Conservation (phyloP, 176 grass and related monocot genomes). For the Panicum miliaceum region DNA sequence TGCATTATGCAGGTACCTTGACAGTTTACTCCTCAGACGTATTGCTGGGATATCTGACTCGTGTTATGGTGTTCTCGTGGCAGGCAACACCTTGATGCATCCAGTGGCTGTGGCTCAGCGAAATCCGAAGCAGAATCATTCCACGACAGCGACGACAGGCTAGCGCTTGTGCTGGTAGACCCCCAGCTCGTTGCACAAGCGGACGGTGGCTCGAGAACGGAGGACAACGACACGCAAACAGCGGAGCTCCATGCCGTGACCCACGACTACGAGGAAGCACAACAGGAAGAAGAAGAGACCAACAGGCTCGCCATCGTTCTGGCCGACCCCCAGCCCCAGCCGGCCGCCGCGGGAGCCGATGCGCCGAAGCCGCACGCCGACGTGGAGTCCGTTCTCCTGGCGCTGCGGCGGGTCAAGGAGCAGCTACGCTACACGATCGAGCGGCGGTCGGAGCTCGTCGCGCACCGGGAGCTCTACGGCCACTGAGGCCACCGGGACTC, state of each 20-base stretch:
- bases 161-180: constrained; percentile 39
- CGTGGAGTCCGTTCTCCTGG: constrained; percentile 82
- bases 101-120: constrained; percentile 3
- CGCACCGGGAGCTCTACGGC: constrained; percentile 62
- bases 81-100: constrained; percentile 26
- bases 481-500: constrained; percentile 28
- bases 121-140: constrained; percentile 29
- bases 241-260: not conserved
- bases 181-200: not conserved
- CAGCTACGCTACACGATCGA: constrained; percentile 72
- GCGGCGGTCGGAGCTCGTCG: constrained; percentile 53
- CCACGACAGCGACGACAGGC: constrained; percentile 43
- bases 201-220: not conserved
- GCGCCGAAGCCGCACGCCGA: constrained; percentile 37
- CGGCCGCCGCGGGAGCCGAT: not conserved
- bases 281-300: not conserved
- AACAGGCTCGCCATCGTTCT: constrained; percentile 62
- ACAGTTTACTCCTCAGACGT: not conserved
- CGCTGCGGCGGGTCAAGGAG: constrained; percentile 85
- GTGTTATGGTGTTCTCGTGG: not conserved
- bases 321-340: constrained; percentile 29
- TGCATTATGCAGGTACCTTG: not conserved
- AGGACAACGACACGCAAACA: not conserved
- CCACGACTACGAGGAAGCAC: constrained; percentile 8
- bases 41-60: not conserved